Evolutionary conservation across 139 green algal species (phyloP).

Genomic region (Picochlorum costavermella): DNA sequence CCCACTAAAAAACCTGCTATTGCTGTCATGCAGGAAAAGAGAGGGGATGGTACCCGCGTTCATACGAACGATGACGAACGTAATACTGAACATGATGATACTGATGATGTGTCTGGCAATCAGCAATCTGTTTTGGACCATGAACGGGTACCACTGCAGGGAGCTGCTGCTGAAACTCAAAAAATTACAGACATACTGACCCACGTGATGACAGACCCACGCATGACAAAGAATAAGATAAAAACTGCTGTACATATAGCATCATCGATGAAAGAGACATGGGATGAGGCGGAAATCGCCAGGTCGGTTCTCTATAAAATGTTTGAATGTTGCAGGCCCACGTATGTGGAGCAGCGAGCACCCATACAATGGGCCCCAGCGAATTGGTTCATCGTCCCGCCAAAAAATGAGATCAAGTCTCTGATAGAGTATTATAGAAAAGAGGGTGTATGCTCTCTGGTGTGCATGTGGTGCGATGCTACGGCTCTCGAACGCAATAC

Average conservation of each 20-base stretch:
- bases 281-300: not conserved
- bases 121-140: no score
- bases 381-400: not conserved
- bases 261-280: not conserved
- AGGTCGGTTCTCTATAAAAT: not conserved
- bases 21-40: no score
- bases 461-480: not conserved
- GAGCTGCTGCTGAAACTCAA: not conserved
- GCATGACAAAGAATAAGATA: not conserved
- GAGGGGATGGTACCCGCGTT: no score
- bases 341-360: not conserved
- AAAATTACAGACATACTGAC: not conserved
- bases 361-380: not conserved
- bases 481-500: not conserved
- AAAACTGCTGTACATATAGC: not conserved
- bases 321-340: not conserved
- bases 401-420: not conserved
- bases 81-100: no score
- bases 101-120: no score
- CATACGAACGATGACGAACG: no score
- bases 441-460: not conserved
- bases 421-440: not conserved
- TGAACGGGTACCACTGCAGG: not conserved
- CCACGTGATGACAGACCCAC: not conserved
- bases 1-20: no score